Conservation (phyloP, 768 basidiomycete species). For the Suillus decipiens region DNA sequence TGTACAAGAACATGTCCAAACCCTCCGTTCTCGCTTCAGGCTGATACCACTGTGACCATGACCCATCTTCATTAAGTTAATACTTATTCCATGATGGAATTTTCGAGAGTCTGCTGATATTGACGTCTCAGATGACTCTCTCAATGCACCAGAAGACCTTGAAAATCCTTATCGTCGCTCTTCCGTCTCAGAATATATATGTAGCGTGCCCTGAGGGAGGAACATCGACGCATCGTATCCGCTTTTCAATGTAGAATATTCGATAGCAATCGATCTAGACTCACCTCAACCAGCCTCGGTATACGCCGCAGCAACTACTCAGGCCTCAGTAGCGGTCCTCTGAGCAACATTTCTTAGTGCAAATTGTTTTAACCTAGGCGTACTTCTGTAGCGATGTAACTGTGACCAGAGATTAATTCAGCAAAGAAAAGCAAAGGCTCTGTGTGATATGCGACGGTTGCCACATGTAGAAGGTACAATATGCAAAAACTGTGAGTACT, state of each 20-base stretch:
- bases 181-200: neutral
- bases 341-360: neutral
- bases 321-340: neutral
- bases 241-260: neutral
- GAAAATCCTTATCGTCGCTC: neutral
- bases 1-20: neutral
- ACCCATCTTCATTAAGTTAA: neutral
- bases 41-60: neutral
- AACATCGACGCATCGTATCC: neutral
- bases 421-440: neutral
- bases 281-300: neutral
- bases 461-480: neutral
- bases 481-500: conserved; percentile 3
- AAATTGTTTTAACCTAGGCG: neutral
- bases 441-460: neutral
- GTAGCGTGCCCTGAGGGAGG: neutral
- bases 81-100: neutral
- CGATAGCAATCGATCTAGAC: neutral
- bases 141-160: neutral
- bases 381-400: neutral
- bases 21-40: neutral
- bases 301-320: neutral
- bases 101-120: neutral
- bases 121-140: neutral
- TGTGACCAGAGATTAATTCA: neutral